These are phyloP conservation scores for Heterobasidion annosum DNA, from an alignment of 1,284 basidiomycete species.

Conservation along the genomic window DNA sequence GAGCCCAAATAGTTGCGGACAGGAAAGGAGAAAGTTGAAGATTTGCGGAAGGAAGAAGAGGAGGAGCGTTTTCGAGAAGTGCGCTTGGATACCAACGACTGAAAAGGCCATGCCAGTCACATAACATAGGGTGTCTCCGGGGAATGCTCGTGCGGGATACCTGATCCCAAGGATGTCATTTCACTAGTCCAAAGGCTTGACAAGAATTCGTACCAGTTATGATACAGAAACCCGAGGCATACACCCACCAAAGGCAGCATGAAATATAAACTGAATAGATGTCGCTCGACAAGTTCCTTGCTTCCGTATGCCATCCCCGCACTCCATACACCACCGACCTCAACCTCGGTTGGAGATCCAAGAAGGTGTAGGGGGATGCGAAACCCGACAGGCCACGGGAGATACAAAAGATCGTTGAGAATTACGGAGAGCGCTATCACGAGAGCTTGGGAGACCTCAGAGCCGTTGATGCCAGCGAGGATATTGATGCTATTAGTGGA, in stretches of 20 bases:
- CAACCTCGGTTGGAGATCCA: conserved; percentile 55
- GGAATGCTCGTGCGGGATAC: conserved; percentile 93
- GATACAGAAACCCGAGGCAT: conserved; percentile 83
- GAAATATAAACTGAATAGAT: conserved; percentile 93
- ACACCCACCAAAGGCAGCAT: conserved; percentile 93
- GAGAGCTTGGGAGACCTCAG: conserved; percentile 90
- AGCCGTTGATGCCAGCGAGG: conserved; percentile 94
- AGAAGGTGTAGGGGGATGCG: conserved; percentile 62
- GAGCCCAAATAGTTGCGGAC: conserved; percentile 90
- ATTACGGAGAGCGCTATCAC: conserved; percentile 89
- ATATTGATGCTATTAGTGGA: conserved; percentile 99
- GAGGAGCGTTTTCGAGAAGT: conserved; percentile 95
- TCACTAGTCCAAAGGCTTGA: background rate
- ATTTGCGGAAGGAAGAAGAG: conserved; percentile 98
- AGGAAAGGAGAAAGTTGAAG: conserved; percentile 94
- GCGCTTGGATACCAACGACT: conserved; percentile 91
- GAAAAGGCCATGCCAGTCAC: conserved; percentile 97
- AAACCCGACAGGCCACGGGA: conserved; percentile 74
- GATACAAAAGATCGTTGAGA: conserved; percentile 87
- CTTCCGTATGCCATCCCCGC: conserved; percentile 84
- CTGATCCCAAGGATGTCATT: conserved; percentile 29
- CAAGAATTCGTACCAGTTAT: conserved; percentile 71
- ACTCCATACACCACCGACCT: conserved; percentile 68
- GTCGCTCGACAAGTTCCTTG: conserved; percentile 81
- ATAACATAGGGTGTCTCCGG: conserved; percentile 97